Evolutionary conservation across 345 rosid species (phyloP).

Genomic region (Hevea brasiliensis): DNA sequence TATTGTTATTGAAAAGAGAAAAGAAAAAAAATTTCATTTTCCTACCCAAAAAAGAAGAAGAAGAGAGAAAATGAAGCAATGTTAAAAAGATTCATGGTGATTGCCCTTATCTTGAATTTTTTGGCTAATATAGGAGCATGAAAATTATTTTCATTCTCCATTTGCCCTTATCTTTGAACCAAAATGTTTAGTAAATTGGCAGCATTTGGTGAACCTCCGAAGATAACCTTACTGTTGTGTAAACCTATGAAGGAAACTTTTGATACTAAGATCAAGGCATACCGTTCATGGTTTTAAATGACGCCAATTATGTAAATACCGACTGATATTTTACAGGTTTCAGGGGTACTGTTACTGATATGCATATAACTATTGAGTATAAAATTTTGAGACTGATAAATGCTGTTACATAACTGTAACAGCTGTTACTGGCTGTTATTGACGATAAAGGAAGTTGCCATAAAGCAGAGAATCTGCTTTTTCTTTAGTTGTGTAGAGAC

Average conservation of each 20-base stretch:
- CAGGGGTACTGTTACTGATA: no score
- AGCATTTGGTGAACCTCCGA: not conserved
- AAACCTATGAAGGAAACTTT: not conserved
- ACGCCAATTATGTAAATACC: no score
- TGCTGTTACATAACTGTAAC: no score
- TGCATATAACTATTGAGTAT: no score
- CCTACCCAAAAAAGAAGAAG: not conserved
- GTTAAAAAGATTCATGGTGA: not conserved
- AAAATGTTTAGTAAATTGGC: not conserved
- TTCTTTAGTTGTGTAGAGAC: no score
- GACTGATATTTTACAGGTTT: no score
- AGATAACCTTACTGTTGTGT: not conserved
- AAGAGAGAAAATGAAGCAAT: not conserved
- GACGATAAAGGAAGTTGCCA: no score
- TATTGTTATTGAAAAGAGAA: not conserved
- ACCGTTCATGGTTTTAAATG: no score
- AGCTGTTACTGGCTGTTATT: no score
- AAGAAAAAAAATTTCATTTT: not conserved
- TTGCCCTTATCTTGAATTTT: not conserved
- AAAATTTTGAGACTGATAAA: no score
- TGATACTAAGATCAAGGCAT: not conserved
- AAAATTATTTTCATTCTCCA: not conserved
- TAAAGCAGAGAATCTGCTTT: no score
- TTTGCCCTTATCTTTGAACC: not conserved
- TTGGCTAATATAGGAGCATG: not conserved